These are phyloP conservation scores for Petunia axillaris DNA, from an alignment of 257 asterid species.

Conservation along the genomic window DNA sequence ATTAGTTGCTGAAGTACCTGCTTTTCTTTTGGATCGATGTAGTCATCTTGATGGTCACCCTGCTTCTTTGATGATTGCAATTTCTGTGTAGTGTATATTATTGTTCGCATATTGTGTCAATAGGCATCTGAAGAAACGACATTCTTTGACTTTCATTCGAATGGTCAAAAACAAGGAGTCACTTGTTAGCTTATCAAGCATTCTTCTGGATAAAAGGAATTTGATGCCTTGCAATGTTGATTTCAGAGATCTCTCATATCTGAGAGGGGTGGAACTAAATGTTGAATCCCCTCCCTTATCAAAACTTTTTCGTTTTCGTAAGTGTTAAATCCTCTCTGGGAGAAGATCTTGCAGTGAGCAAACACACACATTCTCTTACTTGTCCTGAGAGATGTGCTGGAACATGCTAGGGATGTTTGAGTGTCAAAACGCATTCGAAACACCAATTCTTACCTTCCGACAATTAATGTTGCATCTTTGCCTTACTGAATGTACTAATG, in stretches of 20 bases:
- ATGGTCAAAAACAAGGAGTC: background rate
- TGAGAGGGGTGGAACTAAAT: conserved; percentile 10
- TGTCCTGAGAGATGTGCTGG: background rate
- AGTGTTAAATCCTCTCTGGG: conserved; percentile 6
- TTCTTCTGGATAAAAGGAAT: background rate
- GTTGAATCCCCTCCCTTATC: background rate
- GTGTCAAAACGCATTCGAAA: too few species aligned
- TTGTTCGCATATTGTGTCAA: background rate
- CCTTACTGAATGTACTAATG: too few species aligned
- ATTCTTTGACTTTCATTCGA: background rate
- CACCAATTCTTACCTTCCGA: too few species aligned
- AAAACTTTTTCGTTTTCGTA: too few species aligned
- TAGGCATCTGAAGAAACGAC: background rate
- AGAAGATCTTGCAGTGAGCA: background rate
- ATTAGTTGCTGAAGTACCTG: background rate
- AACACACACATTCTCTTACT: conserved; percentile 1
- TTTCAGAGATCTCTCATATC: background rate
- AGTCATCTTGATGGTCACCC: conserved; percentile 3
- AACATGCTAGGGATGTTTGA: background rate
- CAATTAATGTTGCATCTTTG: too few species aligned
- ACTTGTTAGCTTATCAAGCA: conserved; percentile 14
- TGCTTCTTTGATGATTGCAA: conserved; percentile 10
- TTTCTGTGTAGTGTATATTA: background rate
- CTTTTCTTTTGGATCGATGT: background rate
- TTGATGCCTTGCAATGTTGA: background rate